Conservation (phyloP, 78 protist species). For the Dictyostelium firmibasis region DNA sequence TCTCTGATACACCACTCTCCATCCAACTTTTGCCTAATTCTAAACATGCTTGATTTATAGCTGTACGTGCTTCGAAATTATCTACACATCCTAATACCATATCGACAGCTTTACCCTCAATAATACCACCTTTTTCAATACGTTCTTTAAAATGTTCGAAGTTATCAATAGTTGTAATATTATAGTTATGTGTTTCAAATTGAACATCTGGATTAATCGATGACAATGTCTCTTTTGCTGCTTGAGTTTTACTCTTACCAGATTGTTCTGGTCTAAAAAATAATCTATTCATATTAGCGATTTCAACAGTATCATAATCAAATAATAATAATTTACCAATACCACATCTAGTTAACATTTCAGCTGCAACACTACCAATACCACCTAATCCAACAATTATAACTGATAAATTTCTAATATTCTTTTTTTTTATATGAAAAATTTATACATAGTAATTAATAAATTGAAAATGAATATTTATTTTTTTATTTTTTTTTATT, state of each 20-base stretch:
- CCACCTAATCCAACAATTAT: constrained; percentile 96
- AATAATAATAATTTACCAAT: constrained; percentile 97
- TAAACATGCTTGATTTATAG: constrained; percentile 85
- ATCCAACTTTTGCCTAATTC: constrained; percentile 89
- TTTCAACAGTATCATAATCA: constrained; percentile 98
- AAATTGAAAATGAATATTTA: background rate
- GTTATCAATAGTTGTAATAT: constrained; percentile 94
- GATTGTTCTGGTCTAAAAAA: constrained; percentile 96
- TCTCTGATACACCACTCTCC: constrained; percentile 98
- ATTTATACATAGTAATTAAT: background rate
- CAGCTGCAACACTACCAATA: constrained; percentile 97
- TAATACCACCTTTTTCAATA: constrained; percentile 82
- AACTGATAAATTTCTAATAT: constrained; percentile 89
- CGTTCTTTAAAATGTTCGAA: constrained; percentile 84
- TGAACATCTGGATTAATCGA: constrained; percentile 97
- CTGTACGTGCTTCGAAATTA: constrained; percentile 93
- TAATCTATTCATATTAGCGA: constrained; percentile 98
- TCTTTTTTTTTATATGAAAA: background rate
- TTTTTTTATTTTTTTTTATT: background rate
- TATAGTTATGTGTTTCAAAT: constrained; percentile 83
- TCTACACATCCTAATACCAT: constrained; percentile 98
- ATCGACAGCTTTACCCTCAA: constrained; percentile 52
- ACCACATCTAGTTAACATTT: constrained; percentile 99
- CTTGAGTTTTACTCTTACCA: constrained; percentile 91
- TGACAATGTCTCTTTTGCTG: constrained; percentile 89